Conservation (phyloP, 148 eudicot genomes). For the Rheum nobile region DNA sequence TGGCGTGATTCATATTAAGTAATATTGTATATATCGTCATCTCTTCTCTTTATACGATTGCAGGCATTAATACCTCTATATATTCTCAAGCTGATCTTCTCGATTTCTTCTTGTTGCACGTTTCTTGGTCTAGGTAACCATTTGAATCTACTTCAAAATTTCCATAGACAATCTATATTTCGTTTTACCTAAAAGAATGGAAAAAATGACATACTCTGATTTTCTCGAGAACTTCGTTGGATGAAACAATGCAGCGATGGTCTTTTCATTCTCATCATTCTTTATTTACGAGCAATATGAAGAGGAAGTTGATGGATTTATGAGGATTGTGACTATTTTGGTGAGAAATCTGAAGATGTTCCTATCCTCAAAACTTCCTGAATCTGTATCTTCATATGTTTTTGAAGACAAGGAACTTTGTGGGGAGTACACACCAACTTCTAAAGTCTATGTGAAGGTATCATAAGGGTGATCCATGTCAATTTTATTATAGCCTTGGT, state of each 20-base stretch:
- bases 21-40: neutral
- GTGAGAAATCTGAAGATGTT: slow-evolving; percentile 7
- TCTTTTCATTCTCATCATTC: slow-evolving; percentile 54
- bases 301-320: slow-evolving; percentile 36
- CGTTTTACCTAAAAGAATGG: neutral
- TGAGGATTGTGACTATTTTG: slow-evolving; percentile 8
- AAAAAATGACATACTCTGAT: neutral
- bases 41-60: neutral
- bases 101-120: slow-evolving; percentile 33
- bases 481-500: neutral
- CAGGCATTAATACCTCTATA: slow-evolving; percentile 56
- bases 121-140: slow-evolving; percentile 58
- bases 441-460: neutral
- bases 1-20: neutral
- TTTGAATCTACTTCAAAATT: neutral
- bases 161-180: neutral
- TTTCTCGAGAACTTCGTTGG: neutral
- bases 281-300: slow-evolving; percentile 87
- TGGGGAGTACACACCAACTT: neutral
- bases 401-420: neutral
- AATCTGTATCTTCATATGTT: slow-evolving; percentile 10
- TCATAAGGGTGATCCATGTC: neutral
- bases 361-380: slow-evolving; percentile 16
- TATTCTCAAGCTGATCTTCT: slow-evolving; percentile 34
- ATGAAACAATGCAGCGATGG: slow-evolving; percentile 43